These are phyloP conservation scores for Psilocybe sp. DNA, from an alignment of 768 basidiomycete species.

Conservation along the genomic window DNA sequence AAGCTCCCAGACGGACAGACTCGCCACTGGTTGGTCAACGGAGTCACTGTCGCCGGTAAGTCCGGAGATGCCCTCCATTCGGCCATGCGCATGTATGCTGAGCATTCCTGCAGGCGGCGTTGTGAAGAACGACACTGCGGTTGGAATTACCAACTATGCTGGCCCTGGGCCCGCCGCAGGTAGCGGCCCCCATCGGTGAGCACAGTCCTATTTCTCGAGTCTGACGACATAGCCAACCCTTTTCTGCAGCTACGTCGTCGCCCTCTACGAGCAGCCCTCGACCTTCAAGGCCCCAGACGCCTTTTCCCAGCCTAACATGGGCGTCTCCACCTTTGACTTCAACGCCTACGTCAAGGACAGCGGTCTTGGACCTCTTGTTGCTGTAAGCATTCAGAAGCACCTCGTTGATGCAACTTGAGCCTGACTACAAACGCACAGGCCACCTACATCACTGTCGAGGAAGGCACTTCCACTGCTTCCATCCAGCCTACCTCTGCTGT, in stretches of 20 bases:
- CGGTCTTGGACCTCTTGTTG: slow-evolving; percentile 57
- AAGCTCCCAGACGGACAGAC: slow-evolving; percentile 58
- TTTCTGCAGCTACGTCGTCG: slow-evolving; percentile 57
- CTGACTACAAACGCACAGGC: slow-evolving; percentile 33
- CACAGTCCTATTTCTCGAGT: not conserved
- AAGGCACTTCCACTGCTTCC: slow-evolving; percentile 54
- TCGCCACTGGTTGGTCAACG: slow-evolving; percentile 81
- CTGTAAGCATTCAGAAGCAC: slow-evolving; percentile 34
- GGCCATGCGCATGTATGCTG: not conserved
- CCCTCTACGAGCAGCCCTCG: slow-evolving; percentile 62
- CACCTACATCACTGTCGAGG: slow-evolving; percentile 73
- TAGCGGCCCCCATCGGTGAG: slow-evolving; percentile 71
- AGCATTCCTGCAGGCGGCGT: slow-evolving; percentile 22
- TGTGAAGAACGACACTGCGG: slow-evolving; percentile 43
- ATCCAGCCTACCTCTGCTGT: slow-evolving; percentile 64
- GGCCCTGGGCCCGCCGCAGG: slow-evolving; percentile 70
- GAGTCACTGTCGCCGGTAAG: slow-evolving; percentile 46
- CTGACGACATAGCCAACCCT: not conserved
- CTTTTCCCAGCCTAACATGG: slow-evolving; percentile 45
- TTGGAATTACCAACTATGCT: slow-evolving; percentile 60
- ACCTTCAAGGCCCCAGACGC: slow-evolving; percentile 60
- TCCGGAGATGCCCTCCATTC: not conserved
- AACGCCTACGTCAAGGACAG: slow-evolving; percentile 52
- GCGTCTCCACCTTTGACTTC: slow-evolving; percentile 57
- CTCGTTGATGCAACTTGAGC: not conserved